A percentile compares a stretch with the other conserved stretches of the same genome.
Evolutionary conservation across 768 basidiomycete species (phyloP).

Genomic region (Dendrothele bispora): DNA sequence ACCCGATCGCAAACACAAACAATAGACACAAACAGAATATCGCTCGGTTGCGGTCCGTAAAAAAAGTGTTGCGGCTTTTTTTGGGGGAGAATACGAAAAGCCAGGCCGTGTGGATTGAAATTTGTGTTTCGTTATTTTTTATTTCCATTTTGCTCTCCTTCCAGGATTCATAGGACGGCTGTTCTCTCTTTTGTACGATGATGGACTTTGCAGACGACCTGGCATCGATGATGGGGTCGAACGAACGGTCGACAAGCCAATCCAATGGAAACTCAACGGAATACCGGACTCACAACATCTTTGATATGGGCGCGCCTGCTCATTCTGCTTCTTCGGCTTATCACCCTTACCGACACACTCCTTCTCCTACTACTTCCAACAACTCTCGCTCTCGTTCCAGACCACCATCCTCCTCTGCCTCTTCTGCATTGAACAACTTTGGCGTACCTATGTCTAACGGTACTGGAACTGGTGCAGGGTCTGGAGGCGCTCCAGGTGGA

Average conservation of each 20-base stretch:
- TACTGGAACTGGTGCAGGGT: slow-evolving; percentile 7
- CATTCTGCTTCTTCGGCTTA: slow-evolving; percentile 22
- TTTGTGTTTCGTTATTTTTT: too few relatives aligned
- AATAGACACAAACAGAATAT: too few relatives aligned
- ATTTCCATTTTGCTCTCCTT: too few relatives aligned
- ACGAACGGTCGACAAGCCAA: slow-evolving; percentile 36
- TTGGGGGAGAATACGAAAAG: too few relatives aligned
- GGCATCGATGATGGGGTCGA: slow-evolving; percentile 47
- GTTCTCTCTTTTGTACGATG: too few relatives aligned
- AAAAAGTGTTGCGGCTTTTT: too few relatives aligned
- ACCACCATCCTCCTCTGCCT: too few relatives aligned
- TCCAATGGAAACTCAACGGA: not conserved
- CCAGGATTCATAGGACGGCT: too few relatives aligned
- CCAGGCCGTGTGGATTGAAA: too few relatives aligned
- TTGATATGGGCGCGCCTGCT: slow-evolving; percentile 25
- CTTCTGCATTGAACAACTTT: too few relatives aligned
- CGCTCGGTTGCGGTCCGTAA: too few relatives aligned
- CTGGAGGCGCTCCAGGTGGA: slow-evolving; percentile 10
- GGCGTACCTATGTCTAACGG: slow-evolving; percentile 10
- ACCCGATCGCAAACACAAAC: too few relatives aligned
- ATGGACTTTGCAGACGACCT: slow-evolving; percentile 74
- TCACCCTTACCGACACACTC: slow-evolving; percentile 30
- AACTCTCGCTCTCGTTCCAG: slow-evolving; percentile 38
- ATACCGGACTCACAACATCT: slow-evolving; percentile 34
- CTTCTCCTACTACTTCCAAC: slow-evolving; percentile 25